A percentile compares a stretch with the other conserved stretches of the same genome.
These are phyloP conservation scores for Cornus kousa DNA, from an alignment of 148 eudicot species.

Conservation along the genomic window DNA sequence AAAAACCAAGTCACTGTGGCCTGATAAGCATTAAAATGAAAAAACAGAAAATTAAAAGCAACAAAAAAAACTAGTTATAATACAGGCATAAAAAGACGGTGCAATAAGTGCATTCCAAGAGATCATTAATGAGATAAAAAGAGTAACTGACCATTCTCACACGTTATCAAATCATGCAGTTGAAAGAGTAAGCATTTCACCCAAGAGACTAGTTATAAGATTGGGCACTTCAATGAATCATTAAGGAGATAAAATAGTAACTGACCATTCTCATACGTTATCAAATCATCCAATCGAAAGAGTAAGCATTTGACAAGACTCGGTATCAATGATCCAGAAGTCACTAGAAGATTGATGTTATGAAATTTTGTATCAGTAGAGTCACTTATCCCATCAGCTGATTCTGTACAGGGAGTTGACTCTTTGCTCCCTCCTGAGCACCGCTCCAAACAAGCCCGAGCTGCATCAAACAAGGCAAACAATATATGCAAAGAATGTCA, in stretches of 20 bases:
- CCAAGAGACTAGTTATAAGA: no score
- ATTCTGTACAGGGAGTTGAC: conserved; percentile 11
- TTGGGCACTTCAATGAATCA: no score
- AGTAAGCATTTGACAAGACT: conserved; percentile 92
- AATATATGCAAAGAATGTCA: not conserved
- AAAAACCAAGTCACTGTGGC: not conserved
- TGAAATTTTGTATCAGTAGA: conserved; percentile 20
- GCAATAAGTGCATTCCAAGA: not conserved
- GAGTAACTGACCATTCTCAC: conserved; percentile 61
- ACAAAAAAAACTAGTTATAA: not conserved
- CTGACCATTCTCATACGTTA: conserved; percentile 63
- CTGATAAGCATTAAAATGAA: not conserved
- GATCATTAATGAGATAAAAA: not conserved
- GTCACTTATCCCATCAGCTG: conserved; percentile 24
- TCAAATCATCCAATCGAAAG: conserved; percentile 61
- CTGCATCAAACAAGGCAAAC: conserved; percentile 39
- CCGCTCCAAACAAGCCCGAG: conserved; percentile 69
- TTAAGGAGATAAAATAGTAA: no score
- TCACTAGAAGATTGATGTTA: conserved; percentile 66
- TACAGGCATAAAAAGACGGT: not conserved
- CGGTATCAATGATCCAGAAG: conserved; percentile 85
- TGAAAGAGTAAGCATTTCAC: conserved; percentile 84
- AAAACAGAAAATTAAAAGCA: not conserved
- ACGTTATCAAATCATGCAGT: conserved; percentile 60
- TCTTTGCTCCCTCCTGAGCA: conserved; percentile 50